Conservation (phyloP, 352 stramenopile species). For the Phytophthora hibernalis region DNA sequence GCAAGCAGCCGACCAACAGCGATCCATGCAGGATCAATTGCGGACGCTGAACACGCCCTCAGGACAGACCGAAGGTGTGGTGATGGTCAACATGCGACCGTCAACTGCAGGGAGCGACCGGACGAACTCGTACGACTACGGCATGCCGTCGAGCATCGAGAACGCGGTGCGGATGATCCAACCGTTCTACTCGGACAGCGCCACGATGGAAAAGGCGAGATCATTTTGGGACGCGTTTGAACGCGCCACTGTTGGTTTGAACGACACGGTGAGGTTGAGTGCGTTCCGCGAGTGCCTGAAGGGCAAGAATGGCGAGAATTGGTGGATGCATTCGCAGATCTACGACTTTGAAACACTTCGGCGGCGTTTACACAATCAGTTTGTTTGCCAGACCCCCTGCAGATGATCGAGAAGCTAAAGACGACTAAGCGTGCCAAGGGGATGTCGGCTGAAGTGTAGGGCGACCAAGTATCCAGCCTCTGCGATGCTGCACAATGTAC, state of each 20-base stretch:
- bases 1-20: background rate
- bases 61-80: no score
- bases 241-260: background rate
- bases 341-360: background rate
- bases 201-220: background rate
- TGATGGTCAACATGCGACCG: no score
- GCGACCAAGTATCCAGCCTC: background rate
- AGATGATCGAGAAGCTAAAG: constrained; percentile 3
- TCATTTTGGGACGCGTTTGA: background rate
- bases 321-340: constrained; percentile 13
- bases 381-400: background rate
- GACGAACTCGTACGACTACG: background rate
- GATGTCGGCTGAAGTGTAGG: background rate
- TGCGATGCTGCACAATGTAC: background rate
- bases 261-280: background rate
- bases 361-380: background rate
- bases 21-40: background rate
- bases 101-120: background rate
- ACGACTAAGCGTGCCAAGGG: background rate
- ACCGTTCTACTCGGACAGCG: background rate
- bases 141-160: constrained; percentile 1
- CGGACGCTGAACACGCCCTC: background rate
- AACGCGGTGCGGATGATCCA: background rate
- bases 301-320: background rate
- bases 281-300: constrained; percentile 5